These are phyloP conservation scores for Clarireedia paspali DNA, from an alignment of 2,329 filamentous ascomycete genomes.

Conservation along the genomic window DNA sequence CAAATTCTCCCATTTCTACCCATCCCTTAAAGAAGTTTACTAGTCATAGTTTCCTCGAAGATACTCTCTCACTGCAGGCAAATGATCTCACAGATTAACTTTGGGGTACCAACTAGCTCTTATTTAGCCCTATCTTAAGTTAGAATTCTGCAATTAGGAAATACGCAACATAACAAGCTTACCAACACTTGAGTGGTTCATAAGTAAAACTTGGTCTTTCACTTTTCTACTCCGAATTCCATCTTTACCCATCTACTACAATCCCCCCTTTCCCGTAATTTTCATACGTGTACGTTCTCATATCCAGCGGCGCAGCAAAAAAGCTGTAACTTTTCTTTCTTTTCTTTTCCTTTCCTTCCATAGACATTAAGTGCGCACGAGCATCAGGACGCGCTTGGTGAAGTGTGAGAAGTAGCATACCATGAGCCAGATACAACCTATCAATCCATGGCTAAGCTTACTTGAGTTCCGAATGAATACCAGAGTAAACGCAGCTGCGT, in stretches of 20 bases:
- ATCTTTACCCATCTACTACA: slow-evolving; percentile 43
- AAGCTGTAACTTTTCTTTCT: slow-evolving; percentile 42
- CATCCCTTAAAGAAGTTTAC: too few relatives aligned
- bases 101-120: too few relatives aligned
- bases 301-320: slow-evolving; percentile 38
- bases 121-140: too few relatives aligned
- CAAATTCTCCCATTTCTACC: too few relatives aligned
- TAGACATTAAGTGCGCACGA: slow-evolving; percentile 49
- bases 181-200: too few relatives aligned
- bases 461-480: slow-evolving; percentile 35
- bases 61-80: too few relatives aligned
- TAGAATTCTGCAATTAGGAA: too few relatives aligned
- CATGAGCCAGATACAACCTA: neutral
- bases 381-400: slow-evolving; percentile 51
- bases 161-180: too few relatives aligned
- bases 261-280: slow-evolving; percentile 40
- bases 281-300: slow-evolving; percentile 43
- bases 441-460: neutral
- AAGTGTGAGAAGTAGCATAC: slow-evolving; percentile 21
- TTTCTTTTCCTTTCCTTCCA: slow-evolving; percentile 16
- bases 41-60: too few relatives aligned
- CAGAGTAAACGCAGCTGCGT: slow-evolving; percentile 37
- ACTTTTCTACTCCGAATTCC: slow-evolving; percentile 46
- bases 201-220: slow-evolving; percentile 29
- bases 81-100: too few relatives aligned